Evolutionary conservation across 257 asterid species (phyloP), one percentile per base, ranked within the genome.

Genomic region (Nicotiana paniculata): DNA sequence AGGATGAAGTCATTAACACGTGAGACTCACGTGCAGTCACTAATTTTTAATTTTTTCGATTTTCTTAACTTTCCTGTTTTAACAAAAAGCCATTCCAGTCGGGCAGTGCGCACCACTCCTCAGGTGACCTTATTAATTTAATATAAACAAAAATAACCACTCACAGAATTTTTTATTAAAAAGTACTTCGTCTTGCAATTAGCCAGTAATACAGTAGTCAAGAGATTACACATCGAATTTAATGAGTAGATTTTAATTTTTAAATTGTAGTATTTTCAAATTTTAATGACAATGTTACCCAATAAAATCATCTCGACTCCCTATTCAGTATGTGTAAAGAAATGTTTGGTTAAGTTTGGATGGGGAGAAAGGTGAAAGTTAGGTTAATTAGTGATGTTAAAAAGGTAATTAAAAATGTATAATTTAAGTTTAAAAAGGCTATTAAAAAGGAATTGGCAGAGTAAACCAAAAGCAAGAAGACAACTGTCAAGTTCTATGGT

Each of bases 381-480:
- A 69, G 55, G 55, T 39, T n/a, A 69, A 37, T n/a, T 39, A 69
- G 57, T 69, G 77, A n/a, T 69, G 57, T 39, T 69, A 69, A 69
- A 65, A 69, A 39, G 77, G 55, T 69, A 33, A 39, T 39, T 69
- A 69, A 10, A 39, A 69, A 37, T 39, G 57, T n/a, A 69, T 39
- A 69, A 69, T 39, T 69, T 69, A 69, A 69, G 57, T 18, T 17
- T 1, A n/a, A 16, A 69, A 69, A 37, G 30, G 54, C 17, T 4
- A 35, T 16, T 69, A 13, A 18, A 18, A 69, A 11, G 17, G 55
- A 18, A 9, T 37, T 69, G 55, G 32, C 16, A 37, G 43, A 65
- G 61, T 24, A 81, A 70, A 37, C 61, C 63, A 81, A 81, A 81
- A 81, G 84, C 81, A 58, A 81, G 37, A 46, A 39, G 84, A 82